Conservation (phyloP, 2,329 filamentous ascomycete species). For the Fusarium caatingaense region DNA sequence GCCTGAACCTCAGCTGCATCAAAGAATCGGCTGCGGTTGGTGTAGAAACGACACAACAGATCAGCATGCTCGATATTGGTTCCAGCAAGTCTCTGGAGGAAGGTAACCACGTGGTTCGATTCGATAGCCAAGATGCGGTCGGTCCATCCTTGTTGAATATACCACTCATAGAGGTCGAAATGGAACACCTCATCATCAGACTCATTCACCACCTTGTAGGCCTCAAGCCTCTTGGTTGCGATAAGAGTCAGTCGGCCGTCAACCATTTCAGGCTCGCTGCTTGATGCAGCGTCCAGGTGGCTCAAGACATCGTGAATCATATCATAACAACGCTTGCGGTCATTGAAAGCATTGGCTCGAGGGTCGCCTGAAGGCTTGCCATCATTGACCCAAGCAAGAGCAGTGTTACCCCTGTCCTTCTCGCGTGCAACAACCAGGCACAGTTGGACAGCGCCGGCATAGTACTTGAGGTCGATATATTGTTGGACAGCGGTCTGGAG, state of each 20-base stretch:
- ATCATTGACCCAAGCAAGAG: slow-evolving; percentile 88
- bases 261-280: slow-evolving; percentile 74
- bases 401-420: slow-evolving; percentile 87
- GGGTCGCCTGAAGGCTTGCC: slow-evolving; percentile 78
- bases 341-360: slow-evolving; percentile 73
- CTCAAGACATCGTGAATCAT: slow-evolving; percentile 86
- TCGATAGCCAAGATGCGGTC: slow-evolving; percentile 87
- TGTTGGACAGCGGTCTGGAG: slow-evolving; percentile 81
- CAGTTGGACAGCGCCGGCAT: slow-evolving; percentile 91
- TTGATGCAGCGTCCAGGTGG: slow-evolving; percentile 78
- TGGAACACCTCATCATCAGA: slow-evolving; percentile 95
- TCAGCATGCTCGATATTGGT: slow-evolving; percentile 84
- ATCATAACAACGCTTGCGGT: slow-evolving; percentile 83
- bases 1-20: slow-evolving; percentile 89
- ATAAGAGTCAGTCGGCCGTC: slow-evolving; percentile 83
- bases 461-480: slow-evolving; percentile 87
- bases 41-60: slow-evolving; percentile 92
- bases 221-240: slow-evolving; percentile 84
- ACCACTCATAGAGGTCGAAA: slow-evolving; percentile 98
- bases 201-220: slow-evolving; percentile 88
- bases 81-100: slow-evolving; percentile 80
- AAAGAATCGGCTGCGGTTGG: slow-evolving; percentile 83
- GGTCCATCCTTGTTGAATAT: slow-evolving; percentile 84
- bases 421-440: slow-evolving; percentile 85
- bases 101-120: slow-evolving; percentile 86